Evolutionary conservation across 495 filamentous ascomycete genomes (phyloP).

Genomic region (Penicillium silybi): DNA sequence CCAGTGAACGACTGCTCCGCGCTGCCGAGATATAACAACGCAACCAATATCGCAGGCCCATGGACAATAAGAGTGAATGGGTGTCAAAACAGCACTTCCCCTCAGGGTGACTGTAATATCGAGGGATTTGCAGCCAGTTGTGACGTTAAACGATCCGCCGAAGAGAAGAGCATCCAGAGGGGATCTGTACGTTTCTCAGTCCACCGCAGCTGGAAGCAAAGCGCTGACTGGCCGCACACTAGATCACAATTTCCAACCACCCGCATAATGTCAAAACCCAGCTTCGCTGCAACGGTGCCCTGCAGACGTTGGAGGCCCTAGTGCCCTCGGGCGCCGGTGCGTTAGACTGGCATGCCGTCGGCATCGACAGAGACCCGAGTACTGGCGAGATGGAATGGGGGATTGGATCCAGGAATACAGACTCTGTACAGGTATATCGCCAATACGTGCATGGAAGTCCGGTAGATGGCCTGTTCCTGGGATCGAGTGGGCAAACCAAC

Average conservation of each 20-base stretch:
- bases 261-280: conserved; percentile 1
- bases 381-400: conserved; percentile 16
- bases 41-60: conserved; percentile 13
- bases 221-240: not conserved
- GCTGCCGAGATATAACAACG: conserved; percentile 9
- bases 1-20: conserved; percentile 5
- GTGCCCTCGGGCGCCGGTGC: conserved; percentile 13
- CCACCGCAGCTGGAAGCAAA: not conserved
- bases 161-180: conserved; percentile 6
- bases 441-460: not conserved
- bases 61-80: conserved; percentile 7
- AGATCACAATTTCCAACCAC: conserved; percentile 10
- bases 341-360: conserved; percentile 15
- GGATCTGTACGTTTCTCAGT: conserved; percentile 4
- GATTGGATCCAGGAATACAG: not conserved
- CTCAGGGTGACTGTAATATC: not conserved
- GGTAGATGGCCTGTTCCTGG: conserved; percentile 1
- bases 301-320: conserved; percentile 8
- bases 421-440: conserved; percentile 6
- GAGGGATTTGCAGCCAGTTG: conserved; percentile 7
- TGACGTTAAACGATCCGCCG: conserved; percentile 8
- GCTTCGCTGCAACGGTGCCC: conserved; percentile 17
- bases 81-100: conserved; percentile 3
- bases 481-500: conserved; percentile 5
- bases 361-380: conserved; percentile 1